A percentile compares a stretch with the other conserved stretches of the same genome.
Conservation (phyloP, 495 filamentous ascomycete genomes). For the Annulohypoxylon bovei region DNA sequence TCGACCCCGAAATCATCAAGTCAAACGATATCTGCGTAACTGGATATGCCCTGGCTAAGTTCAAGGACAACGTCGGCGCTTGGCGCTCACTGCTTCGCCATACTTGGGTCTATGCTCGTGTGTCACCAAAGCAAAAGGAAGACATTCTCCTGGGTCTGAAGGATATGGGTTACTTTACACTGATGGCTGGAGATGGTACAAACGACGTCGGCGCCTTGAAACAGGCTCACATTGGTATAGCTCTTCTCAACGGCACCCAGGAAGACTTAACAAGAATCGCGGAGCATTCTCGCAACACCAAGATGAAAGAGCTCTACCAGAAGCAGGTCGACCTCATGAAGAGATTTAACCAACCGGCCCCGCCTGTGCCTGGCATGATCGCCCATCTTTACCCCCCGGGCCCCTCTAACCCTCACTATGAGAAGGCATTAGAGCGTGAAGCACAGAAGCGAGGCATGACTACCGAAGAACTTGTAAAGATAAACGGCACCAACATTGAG, state of each 20-base stretch:
- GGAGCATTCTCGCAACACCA: constrained; percentile 90
- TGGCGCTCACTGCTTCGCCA: constrained; percentile 81
- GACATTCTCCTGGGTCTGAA: constrained; percentile 96
- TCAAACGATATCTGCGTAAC: constrained; percentile 96
- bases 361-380: constrained; percentile 88
- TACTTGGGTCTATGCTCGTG: constrained; percentile 97
- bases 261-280: constrained; percentile 90
- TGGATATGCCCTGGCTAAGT: constrained; percentile 90
- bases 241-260: constrained; percentile 92
- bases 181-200: constrained; percentile 99
- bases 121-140: constrained; percentile 98
- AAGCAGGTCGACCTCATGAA: constrained; percentile 92
- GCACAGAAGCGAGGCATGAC: constrained; percentile 74
- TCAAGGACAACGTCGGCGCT: constrained; percentile 76
- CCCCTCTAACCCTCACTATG: constrained; percentile 91
- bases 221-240: constrained; percentile 97
- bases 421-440: constrained; percentile 89
- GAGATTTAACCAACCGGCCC: constrained; percentile 89
- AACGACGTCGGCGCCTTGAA: constrained; percentile 99
- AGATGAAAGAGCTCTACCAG: constrained; percentile 99
- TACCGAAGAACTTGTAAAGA: constrained; percentile 53
- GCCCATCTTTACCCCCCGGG: constrained; percentile 96
- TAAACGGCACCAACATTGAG: constrained; percentile 56
- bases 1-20: constrained; percentile 83
- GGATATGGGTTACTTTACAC: constrained; percentile 94